Conservation (phyloP, 2,329 filamentous ascomycete species). For the Alternaria atra region DNA sequence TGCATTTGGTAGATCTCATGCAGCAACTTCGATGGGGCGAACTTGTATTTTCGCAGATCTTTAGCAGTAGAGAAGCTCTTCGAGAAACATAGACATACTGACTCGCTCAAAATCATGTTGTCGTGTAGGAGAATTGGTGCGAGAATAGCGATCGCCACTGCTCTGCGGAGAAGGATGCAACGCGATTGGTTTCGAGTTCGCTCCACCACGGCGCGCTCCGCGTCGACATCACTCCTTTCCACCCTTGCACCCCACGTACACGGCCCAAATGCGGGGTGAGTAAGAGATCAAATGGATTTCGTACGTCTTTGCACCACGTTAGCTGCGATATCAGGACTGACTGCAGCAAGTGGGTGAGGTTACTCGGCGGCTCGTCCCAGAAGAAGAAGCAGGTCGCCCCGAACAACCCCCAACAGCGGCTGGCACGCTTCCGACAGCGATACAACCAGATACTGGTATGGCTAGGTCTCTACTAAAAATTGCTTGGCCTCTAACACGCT, state of each 20-base stretch:
- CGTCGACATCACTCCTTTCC: slow-evolving; percentile 25
- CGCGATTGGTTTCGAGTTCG: slow-evolving; percentile 21
- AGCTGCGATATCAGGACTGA: slow-evolving; percentile 25
- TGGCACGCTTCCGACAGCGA: slow-evolving; percentile 68
- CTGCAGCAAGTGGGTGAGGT: slow-evolving; percentile 64
- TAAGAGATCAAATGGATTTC: slow-evolving; percentile 38
- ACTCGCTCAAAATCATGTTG: too few species aligned
- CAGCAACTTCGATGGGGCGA: background rate
- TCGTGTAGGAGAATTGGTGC: background rate
- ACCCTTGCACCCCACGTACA: slow-evolving; percentile 29
- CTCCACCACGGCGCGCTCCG: slow-evolving; percentile 21
- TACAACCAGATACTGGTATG: slow-evolving; percentile 67
- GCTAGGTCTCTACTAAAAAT: background rate
- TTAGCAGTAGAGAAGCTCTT: background rate
- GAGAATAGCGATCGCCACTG: background rate
- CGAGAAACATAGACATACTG: background rate
- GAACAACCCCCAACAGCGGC: slow-evolving; percentile 67
- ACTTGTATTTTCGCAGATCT: background rate
- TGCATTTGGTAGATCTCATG: background rate
- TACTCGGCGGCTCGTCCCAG: slow-evolving; percentile 65
- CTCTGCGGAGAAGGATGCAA: slow-evolving; percentile 17
- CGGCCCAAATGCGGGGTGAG: slow-evolving; percentile 36
- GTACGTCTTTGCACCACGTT: slow-evolving; percentile 19
- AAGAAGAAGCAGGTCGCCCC: slow-evolving; percentile 62
- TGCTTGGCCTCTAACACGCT: slow-evolving; percentile 20